These are phyloP conservation scores for Kodamaea anthophila DNA, from an alignment of 1,139 yeast genomes.

Conservation along the genomic window DNA sequence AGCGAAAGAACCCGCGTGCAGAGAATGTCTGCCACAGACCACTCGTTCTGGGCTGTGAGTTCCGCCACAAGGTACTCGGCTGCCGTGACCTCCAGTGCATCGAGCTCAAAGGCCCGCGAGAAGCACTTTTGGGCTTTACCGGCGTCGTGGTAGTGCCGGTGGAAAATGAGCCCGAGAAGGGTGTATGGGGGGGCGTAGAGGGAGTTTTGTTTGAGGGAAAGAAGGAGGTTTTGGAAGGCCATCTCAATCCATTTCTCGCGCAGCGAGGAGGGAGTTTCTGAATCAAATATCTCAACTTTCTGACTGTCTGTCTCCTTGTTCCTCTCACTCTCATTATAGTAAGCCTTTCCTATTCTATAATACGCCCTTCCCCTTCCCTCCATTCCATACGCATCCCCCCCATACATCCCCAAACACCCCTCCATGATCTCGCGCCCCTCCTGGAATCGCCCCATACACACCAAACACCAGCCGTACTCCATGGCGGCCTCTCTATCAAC, in stretches of 20 bases:
- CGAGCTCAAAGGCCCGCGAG: constrained; percentile 84
- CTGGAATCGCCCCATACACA: constrained; percentile 45
- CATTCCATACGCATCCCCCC: constrained; percentile 45
- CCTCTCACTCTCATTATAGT: background rate
- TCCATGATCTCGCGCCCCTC: constrained; percentile 50
- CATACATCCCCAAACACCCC: constrained; percentile 40
- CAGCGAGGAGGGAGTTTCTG: too few relatives aligned
- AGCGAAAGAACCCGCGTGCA: constrained; percentile 60
- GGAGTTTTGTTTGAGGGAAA: constrained; percentile 57
- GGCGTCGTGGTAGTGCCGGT: constrained; percentile 50
- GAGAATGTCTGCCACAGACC: constrained; percentile 80
- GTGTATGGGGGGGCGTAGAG: constrained; percentile 75
- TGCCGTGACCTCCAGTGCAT: constrained; percentile 67
- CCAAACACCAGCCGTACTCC: constrained; percentile 77
- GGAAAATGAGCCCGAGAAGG: constrained; percentile 67
- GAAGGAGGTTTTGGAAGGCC: constrained; percentile 50
- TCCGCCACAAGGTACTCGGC: constrained; percentile 67
- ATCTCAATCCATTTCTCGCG: constrained; percentile 16
- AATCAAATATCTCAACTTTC: background rate
- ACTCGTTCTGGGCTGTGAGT: constrained; percentile 61
- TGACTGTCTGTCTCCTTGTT: background rate
- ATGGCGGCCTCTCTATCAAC: constrained; percentile 54
- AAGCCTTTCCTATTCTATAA: constrained; percentile 59
- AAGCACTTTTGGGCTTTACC: constrained; percentile 80
- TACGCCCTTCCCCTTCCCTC: constrained; percentile 55